phyloP scores from a whole-genome alignment of 1,139 yeast genomes.

The Yamadazyma conglobata region DNA sequence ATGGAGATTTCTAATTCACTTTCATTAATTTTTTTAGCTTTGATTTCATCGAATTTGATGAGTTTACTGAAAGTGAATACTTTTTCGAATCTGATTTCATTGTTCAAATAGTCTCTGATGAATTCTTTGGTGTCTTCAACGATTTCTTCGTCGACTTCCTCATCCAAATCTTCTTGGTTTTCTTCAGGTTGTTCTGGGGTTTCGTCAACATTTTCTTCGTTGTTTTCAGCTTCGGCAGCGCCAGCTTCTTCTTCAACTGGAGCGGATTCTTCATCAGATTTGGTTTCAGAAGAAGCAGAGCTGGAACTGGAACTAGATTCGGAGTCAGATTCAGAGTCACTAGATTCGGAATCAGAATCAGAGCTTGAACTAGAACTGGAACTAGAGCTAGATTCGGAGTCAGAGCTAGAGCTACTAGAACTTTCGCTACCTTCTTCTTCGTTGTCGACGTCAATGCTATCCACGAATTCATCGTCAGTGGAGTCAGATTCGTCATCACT shows the following conservation, averaged over 20 bases:
- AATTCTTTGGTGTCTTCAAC: conserved; percentile 40
- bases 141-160: conserved; percentile 30
- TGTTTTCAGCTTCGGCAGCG: conserved; percentile 1
- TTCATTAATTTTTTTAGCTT: conserved; percentile 35
- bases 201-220: conserved; percentile 4
- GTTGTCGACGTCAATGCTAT: conserved; percentile 8
- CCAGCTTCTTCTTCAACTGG: conserved; percentile 1
- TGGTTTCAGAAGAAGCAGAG: conserved; percentile 12
- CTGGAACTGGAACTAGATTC: conserved; percentile 15
- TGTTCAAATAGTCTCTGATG: conserved; percentile 34
- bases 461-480: conserved; percentile 15
- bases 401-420: conserved; percentile 6
- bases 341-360: conserved; percentile 12
- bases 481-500: conserved; percentile 19
- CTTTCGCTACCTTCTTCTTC: conserved; percentile 6
- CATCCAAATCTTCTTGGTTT: conserved; percentile 7
- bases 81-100: conserved; percentile 45
- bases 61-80: conserved; percentile 43
- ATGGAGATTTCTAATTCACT: conserved; percentile 45
- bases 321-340: conserved; percentile 13
- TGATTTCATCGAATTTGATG: conserved; percentile 37
- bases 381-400: conserved; percentile 10
- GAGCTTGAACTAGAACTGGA: conserved; percentile 8
- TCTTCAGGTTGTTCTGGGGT: conserved; percentile 5
- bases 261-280: conserved; percentile 10